Conservation (phyloP, 306 rosid genomes). For the Dalbergia oliveri region DNA sequence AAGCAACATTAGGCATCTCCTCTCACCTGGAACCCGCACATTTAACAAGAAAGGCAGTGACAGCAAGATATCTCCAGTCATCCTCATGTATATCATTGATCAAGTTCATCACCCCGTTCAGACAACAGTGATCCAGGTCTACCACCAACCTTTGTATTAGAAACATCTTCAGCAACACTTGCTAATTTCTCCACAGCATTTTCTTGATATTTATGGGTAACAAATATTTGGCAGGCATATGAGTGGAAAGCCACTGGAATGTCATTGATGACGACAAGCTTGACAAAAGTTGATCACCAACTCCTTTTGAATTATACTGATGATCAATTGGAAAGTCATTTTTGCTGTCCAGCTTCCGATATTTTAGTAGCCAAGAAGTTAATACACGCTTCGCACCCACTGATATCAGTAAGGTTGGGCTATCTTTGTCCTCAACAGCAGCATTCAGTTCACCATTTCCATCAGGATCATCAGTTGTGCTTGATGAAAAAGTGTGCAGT, state of each 20-base stretch:
- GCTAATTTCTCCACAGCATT: conserved; percentile 42
- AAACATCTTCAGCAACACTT: conserved; percentile 51
- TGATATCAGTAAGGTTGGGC: conserved; percentile 76
- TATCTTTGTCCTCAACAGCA: conserved; percentile 56
- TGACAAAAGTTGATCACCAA: conserved; percentile 46
- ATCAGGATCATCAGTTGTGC: conserved; percentile 38
- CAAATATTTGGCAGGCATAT: conserved; percentile 84
- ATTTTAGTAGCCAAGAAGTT: conserved; percentile 89
- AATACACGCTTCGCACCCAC: conserved; percentile 97
- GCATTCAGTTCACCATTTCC: conserved; percentile 39
- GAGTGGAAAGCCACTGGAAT: conserved; percentile 98
- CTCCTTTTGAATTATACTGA: conserved; percentile 50
- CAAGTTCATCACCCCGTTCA: conserved; percentile 53
- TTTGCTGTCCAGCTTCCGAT: conserved; percentile 51
- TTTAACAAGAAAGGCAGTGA: conserved; percentile 90
- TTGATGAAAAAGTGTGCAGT: conserved; percentile 62
- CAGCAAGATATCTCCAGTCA: conserved; percentile 98
- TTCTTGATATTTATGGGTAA: conserved; percentile 50
- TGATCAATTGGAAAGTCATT: conserved; percentile 48
- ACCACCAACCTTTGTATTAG: conserved; percentile 46
- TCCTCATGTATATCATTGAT: conserved; percentile 73
- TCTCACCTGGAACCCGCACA: conserved; percentile 79
- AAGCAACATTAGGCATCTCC: conserved; percentile 37
- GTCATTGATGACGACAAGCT: conserved; percentile 67
- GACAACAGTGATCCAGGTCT: conserved; percentile 45